phyloP scores from a whole-genome alignment of 75 land plant genomes.

The Adiantum capillusveneris region DNA sequence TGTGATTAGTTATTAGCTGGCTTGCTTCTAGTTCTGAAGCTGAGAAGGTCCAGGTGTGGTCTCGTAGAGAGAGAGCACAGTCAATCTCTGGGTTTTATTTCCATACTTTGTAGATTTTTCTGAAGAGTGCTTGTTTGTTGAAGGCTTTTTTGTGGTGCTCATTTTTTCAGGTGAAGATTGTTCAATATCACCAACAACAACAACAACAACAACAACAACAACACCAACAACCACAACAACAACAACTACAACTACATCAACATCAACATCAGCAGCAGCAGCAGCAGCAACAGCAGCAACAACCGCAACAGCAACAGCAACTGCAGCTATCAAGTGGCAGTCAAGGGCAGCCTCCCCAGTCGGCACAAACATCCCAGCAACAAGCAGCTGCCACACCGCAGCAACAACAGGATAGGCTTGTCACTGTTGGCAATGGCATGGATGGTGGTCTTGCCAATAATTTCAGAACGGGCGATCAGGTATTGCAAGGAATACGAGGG shows the following conservation, averaged over 20 bases:
- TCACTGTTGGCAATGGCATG: slow-evolving; percentile 36
- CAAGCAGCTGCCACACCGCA: slow-evolving; percentile 20
- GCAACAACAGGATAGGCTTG: slow-evolving; percentile 68
- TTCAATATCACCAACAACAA: slow-evolving; percentile 39
- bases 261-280: slow-evolving; percentile 24
- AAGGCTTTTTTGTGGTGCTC: no score
- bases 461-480: slow-evolving; percentile 81
- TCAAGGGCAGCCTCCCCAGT: slow-evolving; percentile 31
- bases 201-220: slow-evolving; percentile 42
- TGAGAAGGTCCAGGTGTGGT: no score
- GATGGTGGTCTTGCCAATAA: slow-evolving; percentile 74
- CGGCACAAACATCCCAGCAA: slow-evolving; percentile 42
- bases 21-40: no score
- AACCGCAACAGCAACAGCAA: slow-evolving; percentile 40
- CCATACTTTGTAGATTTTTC: background rate
- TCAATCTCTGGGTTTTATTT: no score
- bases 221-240: no score
- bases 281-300: slow-evolving; percentile 23
- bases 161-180: slow-evolving; percentile 42
- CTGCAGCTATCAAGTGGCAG: slow-evolving; percentile 47
- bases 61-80: no score
- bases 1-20: no score
- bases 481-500: no score
- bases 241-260: no score
- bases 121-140: no score